Evolutionary conservation across 371 early-diverging fungal genomes (phyloP).

Genomic region (Actinomortierella ambigua): DNA sequence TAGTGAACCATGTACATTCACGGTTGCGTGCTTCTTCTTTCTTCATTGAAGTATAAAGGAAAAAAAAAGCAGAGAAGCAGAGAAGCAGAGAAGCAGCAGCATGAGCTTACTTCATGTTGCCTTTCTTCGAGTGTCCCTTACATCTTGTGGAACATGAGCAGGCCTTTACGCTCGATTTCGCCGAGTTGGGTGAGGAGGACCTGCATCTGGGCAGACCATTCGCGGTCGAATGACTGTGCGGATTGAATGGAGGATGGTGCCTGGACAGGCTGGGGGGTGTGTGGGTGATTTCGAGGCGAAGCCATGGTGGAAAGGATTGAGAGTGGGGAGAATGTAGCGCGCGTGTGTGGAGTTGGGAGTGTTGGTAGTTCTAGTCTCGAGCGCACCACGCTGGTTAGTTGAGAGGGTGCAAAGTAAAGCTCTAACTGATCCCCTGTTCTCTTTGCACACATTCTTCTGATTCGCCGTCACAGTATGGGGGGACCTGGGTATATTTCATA

Average conservation of each 20-base stretch:
- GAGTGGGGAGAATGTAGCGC: slow-evolving; percentile 27
- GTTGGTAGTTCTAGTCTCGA: no score
- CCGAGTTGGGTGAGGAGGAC: slow-evolving; percentile 35
- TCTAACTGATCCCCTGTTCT: no score
- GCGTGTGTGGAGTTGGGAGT: no score
- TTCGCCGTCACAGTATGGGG: no score
- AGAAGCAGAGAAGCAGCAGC: no score
- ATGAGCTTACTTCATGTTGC: no score
- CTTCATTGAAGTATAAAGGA: background rate
- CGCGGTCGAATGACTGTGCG: slow-evolving; percentile 35
- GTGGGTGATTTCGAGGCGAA: slow-evolving; percentile 28
- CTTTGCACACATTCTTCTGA: no score
- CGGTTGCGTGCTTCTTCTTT: background rate
- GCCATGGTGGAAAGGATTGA: slow-evolving; percentile 35
- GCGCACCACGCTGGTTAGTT: no score
- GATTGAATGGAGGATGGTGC: slow-evolving; percentile 12
- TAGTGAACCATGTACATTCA: background rate
- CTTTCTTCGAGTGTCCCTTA: slow-evolving; percentile 11
- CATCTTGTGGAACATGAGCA: slow-evolving; percentile 48
- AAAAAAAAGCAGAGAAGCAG: no score
- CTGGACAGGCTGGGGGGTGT: background rate
- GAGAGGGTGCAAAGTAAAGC: no score
- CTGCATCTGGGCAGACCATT: slow-evolving; percentile 27
- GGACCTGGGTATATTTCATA: no score
- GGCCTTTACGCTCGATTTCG: slow-evolving; percentile 39